Percentiles rank a stretch among this genome's conserved stretches.
Evolutionary conservation across 306 rosid species (phyloP).

Genomic region (Neltuma alba): DNA sequence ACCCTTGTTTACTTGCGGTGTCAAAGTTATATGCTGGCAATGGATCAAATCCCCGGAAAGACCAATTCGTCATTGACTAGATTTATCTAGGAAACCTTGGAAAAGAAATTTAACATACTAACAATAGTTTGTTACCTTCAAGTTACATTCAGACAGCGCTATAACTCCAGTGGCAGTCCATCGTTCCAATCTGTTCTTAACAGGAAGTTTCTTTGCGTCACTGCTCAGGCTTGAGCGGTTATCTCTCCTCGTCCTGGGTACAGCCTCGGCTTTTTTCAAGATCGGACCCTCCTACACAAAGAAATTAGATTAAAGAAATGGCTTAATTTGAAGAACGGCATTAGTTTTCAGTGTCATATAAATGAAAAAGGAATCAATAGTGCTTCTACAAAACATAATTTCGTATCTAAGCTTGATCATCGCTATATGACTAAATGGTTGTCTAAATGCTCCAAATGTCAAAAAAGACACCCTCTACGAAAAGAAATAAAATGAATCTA

Average conservation of each 20-base stretch:
- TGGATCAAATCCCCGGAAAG: neutral
- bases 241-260: slow-evolving; percentile 53
- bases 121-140: slow-evolving; percentile 61
- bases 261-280: slow-evolving; percentile 58
- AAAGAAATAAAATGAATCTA: neutral
- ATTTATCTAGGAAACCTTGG: neutral
- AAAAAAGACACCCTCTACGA: neutral
- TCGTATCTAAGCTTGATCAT: neutral
- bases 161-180: slow-evolving; percentile 82
- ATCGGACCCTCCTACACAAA: slow-evolving; percentile 69
- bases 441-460: neutral
- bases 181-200: slow-evolving; percentile 55
- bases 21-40: neutral
- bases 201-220: slow-evolving; percentile 42
- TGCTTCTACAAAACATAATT: neutral
- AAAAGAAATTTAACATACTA: slow-evolving; percentile 12
- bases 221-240: slow-evolving; percentile 31
- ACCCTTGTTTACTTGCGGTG: neutral
- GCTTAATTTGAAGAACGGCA: slow-evolving; percentile 8
- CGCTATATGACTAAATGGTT: slow-evolving; percentile 6
- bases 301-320: slow-evolving; percentile 11
- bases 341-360: neutral
- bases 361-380: slow-evolving; percentile 25
- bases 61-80: neutral
- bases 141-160: slow-evolving; percentile 75